These are phyloP conservation scores for Stipa capillata DNA, from an alignment of 176 grass and related monocot genomes.

Conservation along the genomic window DNA sequence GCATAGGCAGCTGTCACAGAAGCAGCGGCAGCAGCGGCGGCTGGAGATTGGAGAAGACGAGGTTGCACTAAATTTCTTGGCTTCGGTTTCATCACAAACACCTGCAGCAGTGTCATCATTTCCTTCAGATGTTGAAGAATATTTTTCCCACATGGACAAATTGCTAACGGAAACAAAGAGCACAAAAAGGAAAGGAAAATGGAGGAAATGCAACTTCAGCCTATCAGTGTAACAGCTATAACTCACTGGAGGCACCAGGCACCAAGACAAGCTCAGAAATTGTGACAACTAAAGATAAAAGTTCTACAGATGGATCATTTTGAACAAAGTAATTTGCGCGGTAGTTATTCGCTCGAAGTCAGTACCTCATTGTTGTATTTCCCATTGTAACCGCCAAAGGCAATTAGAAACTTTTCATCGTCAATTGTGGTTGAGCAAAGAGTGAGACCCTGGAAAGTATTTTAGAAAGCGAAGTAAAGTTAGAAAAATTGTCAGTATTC, in stretches of 20 bases:
- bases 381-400: slow-evolving; percentile 97
- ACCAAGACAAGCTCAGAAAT: not conserved
- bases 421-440: slow-evolving; percentile 60
- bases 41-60: slow-evolving; percentile 79
- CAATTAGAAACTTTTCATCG: slow-evolving; percentile 60
- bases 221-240: not conserved
- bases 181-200: not conserved
- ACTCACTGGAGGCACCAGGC: not conserved
- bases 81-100: slow-evolving; percentile 78
- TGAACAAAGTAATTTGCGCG: not conserved
- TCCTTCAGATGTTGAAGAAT: not conserved
- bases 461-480: slow-evolving; percentile 9
- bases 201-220: not conserved
- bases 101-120: slow-evolving; percentile 35
- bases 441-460: slow-evolving; percentile 67
- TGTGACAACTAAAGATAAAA: not conserved
- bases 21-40: slow-evolving; percentile 59
- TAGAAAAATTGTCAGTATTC: not conserved
- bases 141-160: not conserved
- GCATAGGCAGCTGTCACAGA: slow-evolving; percentile 92
- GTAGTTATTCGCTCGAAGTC: not conserved
- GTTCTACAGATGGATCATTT: not conserved
- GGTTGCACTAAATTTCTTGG: slow-evolving; percentile 51
- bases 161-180: not conserved
- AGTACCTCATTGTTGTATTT: slow-evolving; percentile 92